Base-by-base conservation (phyloP, 305 asterid genomes). In the Rubia tinctorum region DNA sequence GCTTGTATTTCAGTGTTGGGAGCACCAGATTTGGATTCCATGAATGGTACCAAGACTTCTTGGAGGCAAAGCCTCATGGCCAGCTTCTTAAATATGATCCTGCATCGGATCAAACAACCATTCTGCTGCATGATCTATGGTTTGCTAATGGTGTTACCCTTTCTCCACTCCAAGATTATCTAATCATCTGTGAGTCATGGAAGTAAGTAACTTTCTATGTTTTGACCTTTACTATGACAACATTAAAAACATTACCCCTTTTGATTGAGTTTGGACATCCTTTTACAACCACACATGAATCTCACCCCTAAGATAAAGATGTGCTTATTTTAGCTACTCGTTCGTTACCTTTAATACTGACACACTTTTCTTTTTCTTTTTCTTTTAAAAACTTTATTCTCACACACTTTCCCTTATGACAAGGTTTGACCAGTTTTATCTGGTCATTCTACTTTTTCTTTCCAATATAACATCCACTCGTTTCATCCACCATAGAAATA, bases 131-230 rank as follows among this genome's bases (percentile, higher is more conserved):
- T 37, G 17, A 82, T 69, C 89, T 92, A 7, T 81, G 80, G 55
- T 87, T 89, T 51, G 88, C 97, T n/a, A 90, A 92, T 30, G 97
- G 97, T 7, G 94, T 90, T 59, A 89, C 91, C 9, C 71, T 92
- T 40, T 89, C 96, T 11, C 61, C 82, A 0, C 45, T 81, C 37
- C 83, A 90, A 80, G 85, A 89, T 73, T 90, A 65, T 82, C 53
- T 92, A 77, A 70, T 90, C 45, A 80, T 90, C 65, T 90, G 97
- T 42, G 97, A 90, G 80, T 18, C 96, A 1, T 85, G 89, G 96
- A 89, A 85, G 97, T 92, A 81, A 77, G 95, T 56, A 27, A 30
- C 12, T 63, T 63, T 34, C 23, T 15, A 5, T 13, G 13, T 22
- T 20, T 22, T 22, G 2, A 1, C 34, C 34, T 30, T 30, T 30